Conservation (phyloP, 2,329 filamentous ascomycete genomes). For the Stromatinia cepivora region DNA sequence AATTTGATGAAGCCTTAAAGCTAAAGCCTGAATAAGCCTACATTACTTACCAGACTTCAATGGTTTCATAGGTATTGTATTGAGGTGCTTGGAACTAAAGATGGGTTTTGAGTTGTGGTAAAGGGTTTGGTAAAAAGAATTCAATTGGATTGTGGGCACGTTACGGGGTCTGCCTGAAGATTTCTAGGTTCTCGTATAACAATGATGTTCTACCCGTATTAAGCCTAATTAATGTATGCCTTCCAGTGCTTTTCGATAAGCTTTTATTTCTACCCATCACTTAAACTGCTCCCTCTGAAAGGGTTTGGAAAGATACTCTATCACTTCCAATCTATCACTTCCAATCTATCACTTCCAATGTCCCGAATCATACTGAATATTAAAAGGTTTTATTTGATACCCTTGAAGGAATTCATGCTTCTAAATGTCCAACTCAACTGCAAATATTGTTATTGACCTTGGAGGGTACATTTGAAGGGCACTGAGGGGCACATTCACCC, state of each 20-base stretch:
- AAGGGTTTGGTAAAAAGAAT: no score
- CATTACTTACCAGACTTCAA: no score
- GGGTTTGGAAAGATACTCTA: background rate
- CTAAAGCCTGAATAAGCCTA: no score
- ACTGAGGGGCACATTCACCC: background rate
- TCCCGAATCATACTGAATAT: background rate
- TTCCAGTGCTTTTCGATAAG: background rate
- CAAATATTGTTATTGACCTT: no score
- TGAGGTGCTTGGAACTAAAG: no score
- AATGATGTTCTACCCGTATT: background rate
- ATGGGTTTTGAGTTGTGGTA: no score
- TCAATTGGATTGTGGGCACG: background rate
- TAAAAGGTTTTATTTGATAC: background rate
- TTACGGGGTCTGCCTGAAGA: background rate
- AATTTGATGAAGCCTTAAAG: no score
- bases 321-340: background rate
- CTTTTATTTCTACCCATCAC: background rate
- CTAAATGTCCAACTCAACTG: background rate
- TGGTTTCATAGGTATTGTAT: no score
- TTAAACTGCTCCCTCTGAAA: background rate
- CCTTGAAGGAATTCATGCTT: background rate
- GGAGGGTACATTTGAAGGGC: background rate
- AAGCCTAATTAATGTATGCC: background rate
- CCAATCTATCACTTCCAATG: background rate
- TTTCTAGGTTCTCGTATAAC: background rate